phyloP scores from a whole-genome alignment of 768 basidiomycete genomes.

The Lanmaoa rubissima region DNA sequence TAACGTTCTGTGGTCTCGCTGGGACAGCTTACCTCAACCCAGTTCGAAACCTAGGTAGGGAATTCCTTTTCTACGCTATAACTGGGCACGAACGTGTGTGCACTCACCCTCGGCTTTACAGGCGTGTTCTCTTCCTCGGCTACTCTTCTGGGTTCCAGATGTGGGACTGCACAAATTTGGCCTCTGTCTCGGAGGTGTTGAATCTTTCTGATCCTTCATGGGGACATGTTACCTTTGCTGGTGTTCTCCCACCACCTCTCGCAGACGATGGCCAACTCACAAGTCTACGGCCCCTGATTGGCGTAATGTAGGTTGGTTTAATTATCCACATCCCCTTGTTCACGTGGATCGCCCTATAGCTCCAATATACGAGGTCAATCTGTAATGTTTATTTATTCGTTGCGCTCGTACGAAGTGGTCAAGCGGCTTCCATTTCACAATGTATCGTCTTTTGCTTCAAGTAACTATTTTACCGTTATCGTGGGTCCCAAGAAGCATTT shows the following conservation, averaged over 20 bases:
- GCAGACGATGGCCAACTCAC: conserved; percentile 29
- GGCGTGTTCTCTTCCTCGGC: conserved; percentile 51
- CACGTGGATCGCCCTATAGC: no score
- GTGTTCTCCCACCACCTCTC: conserved; percentile 37
- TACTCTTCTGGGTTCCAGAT: conserved; percentile 54
- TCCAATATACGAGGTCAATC: no score
- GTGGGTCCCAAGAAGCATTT: conserved; percentile 39
- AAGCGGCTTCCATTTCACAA: conserved; percentile 33
- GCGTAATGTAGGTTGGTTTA: conserved; percentile 31
- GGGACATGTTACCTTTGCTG: conserved; percentile 37
- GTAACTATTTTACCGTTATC: conserved; percentile 50
- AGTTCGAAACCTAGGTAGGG: conserved; percentile 21
- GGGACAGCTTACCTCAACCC: conserved; percentile 28
- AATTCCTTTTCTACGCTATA: not conserved
- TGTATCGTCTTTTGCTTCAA: conserved; percentile 21
- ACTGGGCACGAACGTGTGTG: not conserved
- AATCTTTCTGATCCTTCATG: conserved; percentile 42
- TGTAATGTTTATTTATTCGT: no score
- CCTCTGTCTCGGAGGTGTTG: conserved; percentile 49
- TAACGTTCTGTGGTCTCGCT: conserved; percentile 33
- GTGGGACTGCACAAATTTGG: conserved; percentile 61
- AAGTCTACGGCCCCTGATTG: conserved; percentile 35
- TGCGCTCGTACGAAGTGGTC: no score
- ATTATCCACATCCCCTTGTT: not conserved
- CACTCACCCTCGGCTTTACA: conserved; percentile 15